These are phyloP conservation scores for Starmera amethionina DNA, from an alignment of 805 yeast species.

Conservation along the genomic window DNA sequence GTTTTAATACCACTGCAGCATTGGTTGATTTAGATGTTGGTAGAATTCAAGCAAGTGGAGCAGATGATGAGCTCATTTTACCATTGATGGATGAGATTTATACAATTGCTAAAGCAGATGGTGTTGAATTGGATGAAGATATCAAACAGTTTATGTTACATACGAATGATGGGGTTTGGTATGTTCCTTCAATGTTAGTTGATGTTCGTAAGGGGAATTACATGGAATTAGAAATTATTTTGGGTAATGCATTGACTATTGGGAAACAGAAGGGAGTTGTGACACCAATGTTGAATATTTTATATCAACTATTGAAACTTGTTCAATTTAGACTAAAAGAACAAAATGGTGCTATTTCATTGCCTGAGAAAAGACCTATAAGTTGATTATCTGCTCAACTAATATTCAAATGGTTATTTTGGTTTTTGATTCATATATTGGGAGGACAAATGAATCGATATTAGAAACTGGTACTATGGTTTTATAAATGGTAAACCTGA, in stretches of 20 bases:
- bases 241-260: slow-evolving; percentile 51
- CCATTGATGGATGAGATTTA: slow-evolving; percentile 66
- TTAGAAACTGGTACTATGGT: no score
- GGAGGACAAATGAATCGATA: no score
- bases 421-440: no score
- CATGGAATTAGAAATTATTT: slow-evolving; percentile 61
- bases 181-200: slow-evolving; percentile 65
- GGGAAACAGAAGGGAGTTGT: slow-evolving; percentile 37
- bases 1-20: slow-evolving; percentile 54
- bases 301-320: slow-evolving; percentile 51
- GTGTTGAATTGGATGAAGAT: slow-evolving; percentile 41
- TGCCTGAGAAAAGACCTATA: slow-evolving; percentile 35
- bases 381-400: not conserved
- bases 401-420: no score
- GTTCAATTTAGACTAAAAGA: slow-evolving; percentile 58
- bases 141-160: slow-evolving; percentile 41
- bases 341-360: slow-evolving; percentile 31
- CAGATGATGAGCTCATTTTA: slow-evolving; percentile 26
- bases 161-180: slow-evolving; percentile 49
- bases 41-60: slow-evolving; percentile 36
- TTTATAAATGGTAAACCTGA: no score
- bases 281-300: slow-evolving; percentile 48
- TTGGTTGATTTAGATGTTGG: slow-evolving; percentile 52
- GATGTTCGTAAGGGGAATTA: slow-evolving; percentile 58
- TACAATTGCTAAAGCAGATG: slow-evolving; percentile 61